Conservation (phyloP, 1,284 basidiomycete genomes). For the Schizophyllum commune region DNA sequence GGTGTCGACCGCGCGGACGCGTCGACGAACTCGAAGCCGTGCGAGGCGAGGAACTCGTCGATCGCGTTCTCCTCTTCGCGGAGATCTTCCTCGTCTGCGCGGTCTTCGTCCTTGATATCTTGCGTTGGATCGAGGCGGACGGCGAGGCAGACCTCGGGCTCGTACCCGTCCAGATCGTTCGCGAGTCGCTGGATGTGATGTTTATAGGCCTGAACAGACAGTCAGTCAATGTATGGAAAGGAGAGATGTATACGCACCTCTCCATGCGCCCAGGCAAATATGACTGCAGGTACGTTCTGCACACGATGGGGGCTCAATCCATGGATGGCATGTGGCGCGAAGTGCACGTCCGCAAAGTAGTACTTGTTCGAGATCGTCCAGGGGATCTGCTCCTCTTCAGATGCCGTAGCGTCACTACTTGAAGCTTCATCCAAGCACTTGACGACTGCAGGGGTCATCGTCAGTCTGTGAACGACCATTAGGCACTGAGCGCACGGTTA, state of each 20-base stretch:
- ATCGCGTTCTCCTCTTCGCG: slow-evolving; percentile 40
- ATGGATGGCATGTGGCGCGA: slow-evolving; percentile 42
- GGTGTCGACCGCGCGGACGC: slow-evolving; percentile 4
- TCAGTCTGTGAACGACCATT: no score
- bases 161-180: slow-evolving; percentile 35
- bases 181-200: slow-evolving; percentile 46
- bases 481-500: no score
- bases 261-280: slow-evolving; percentile 61
- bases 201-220: slow-evolving; percentile 34
- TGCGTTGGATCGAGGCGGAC: slow-evolving; percentile 36
- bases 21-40: slow-evolving; percentile 66
- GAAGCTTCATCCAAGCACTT: not conserved
- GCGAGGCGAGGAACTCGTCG: slow-evolving; percentile 56
- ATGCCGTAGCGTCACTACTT: no score
- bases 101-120: not conserved
- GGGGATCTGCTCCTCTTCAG: slow-evolving; percentile 29
- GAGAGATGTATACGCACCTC: slow-evolving; percentile 39
- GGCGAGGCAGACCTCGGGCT: slow-evolving; percentile 65
- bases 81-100: slow-evolving; percentile 18
- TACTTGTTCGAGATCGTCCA: slow-evolving; percentile 84
- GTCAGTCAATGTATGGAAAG: slow-evolving; percentile 4
- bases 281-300: slow-evolving; percentile 52
- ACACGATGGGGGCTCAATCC: slow-evolving; percentile 29
- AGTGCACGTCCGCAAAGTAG: slow-evolving; percentile 72
- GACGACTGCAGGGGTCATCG: no score